Evolutionary conservation across 2,329 filamentous ascomycete genomes (phyloP).

Genomic region (Aureobasidium sp.): DNA sequence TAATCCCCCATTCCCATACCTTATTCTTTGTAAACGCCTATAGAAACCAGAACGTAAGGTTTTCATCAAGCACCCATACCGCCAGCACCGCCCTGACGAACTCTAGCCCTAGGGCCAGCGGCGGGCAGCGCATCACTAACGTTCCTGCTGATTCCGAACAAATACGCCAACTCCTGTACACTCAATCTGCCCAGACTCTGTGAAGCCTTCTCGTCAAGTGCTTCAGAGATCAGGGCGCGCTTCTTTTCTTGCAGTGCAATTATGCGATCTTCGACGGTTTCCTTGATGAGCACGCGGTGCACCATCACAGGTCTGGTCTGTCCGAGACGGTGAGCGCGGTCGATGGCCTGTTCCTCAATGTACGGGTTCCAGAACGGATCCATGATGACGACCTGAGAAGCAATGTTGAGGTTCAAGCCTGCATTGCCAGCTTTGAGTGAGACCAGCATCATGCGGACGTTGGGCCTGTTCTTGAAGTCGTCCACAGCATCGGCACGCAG

Average conservation of each 20-base stretch:
- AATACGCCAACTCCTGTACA: constrained; percentile 59
- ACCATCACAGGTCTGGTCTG: constrained; percentile 68
- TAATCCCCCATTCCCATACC: not conserved
- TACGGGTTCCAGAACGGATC: constrained; percentile 95
- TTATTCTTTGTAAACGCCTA: not conserved
- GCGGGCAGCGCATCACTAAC: not conserved
- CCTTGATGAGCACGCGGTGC: constrained; percentile 68
- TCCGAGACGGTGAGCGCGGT: constrained; percentile 82
- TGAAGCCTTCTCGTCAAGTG: constrained; percentile 68
- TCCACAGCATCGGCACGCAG: constrained; percentile 61
- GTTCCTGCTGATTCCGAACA: constrained; percentile 47
- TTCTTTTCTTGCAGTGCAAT: constrained; percentile 72
- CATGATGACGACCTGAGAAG: constrained; percentile 80
- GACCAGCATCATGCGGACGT: constrained; percentile 61
- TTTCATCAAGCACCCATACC: not conserved
- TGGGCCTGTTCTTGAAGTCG: constrained; percentile 55
- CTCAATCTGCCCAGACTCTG: constrained; percentile 61
- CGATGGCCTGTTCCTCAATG: constrained; percentile 86
- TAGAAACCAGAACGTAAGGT: not conserved
- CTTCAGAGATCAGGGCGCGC: constrained; percentile 66
- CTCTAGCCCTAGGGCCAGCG: not conserved
- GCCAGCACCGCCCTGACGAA: constrained; percentile 2
- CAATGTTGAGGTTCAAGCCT: constrained; percentile 76
- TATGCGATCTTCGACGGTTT: constrained; percentile 85
- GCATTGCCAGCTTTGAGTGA: constrained; percentile 77